Percentiles rank a stretch among this genome's conserved stretches.
phyloP scores from a whole-genome alignment of 192 early-diverging fungal species.

The Backusella liffmaniae region DNA sequence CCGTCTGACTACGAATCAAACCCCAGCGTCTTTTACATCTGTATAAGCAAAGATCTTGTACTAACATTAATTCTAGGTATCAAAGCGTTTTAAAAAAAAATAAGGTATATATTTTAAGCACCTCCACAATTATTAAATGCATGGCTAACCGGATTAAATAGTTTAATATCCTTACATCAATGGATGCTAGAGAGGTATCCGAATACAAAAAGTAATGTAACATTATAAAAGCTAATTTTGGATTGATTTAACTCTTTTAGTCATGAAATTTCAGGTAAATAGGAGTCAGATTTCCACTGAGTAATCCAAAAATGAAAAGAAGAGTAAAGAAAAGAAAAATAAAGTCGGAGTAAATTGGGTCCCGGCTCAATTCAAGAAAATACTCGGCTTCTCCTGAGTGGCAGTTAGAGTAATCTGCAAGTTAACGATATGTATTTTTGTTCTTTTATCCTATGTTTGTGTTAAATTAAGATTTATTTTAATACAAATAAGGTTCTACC shows the following conservation, averaged over 20 bases:
- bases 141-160: not conserved
- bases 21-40: not conserved
- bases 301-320: not conserved
- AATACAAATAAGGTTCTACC: not conserved
- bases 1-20: not conserved
- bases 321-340: no score
- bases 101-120: no score
- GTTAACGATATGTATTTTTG: not conserved
- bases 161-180: not conserved
- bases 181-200: not conserved
- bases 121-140: no score
- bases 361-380: not conserved
- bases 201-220: not conserved
- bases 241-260: not conserved
- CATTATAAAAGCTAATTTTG: not conserved
- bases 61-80: no score
- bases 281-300: not conserved
- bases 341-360: not conserved
- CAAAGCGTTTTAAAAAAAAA: no score
- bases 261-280: not conserved
- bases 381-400: not conserved
- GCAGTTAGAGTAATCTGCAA: not conserved
- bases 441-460: not conserved
- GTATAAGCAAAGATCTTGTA: not conserved
- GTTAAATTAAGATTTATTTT: not conserved